Conservation (phyloP, 2,329 filamentous ascomycete genomes). For the Chaetomiaceae sp. region DNA sequence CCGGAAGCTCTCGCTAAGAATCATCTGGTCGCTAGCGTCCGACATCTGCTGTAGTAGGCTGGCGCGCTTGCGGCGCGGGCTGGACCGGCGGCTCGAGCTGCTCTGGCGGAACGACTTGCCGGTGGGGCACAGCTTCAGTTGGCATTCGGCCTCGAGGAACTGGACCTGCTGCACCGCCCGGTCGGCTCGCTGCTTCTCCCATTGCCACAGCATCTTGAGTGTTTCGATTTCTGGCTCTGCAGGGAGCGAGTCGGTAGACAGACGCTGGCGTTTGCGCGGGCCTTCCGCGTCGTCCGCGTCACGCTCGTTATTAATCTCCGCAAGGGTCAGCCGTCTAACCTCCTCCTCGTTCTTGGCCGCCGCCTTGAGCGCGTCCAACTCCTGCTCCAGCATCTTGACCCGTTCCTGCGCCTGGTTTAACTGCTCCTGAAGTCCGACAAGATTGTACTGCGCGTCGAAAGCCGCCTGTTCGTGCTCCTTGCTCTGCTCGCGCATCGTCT, state of each 20-base stretch:
- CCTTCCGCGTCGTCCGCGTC: slow-evolving; percentile 45
- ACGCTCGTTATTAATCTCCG: slow-evolving; percentile 44
- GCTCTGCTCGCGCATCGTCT: slow-evolving; percentile 57
- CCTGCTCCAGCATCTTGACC: slow-evolving; percentile 61
- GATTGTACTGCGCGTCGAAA: slow-evolving; percentile 59
- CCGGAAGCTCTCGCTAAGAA: slow-evolving; percentile 34
- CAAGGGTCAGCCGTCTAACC: slow-evolving; percentile 63
- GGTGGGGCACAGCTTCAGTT: slow-evolving; percentile 60
- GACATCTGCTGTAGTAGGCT: slow-evolving; percentile 30
- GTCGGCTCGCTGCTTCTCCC: slow-evolving; percentile 57
- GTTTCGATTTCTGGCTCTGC: slow-evolving; percentile 52
- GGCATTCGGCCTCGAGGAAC: slow-evolving; percentile 69
- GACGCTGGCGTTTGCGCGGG: slow-evolving; percentile 57
- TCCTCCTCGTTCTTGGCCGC: slow-evolving; percentile 65
- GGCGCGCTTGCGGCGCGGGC: slow-evolving; percentile 33
- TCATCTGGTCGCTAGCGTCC: slow-evolving; percentile 38
- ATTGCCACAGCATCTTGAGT: slow-evolving; percentile 45
- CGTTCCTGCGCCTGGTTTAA: slow-evolving; percentile 57
- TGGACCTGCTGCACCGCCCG: slow-evolving; percentile 67
- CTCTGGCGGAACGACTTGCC: slow-evolving; percentile 35
- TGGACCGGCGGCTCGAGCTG: slow-evolving; percentile 23
- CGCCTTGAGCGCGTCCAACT: slow-evolving; percentile 67
- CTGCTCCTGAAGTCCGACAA: slow-evolving; percentile 61
- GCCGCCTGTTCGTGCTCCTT: slow-evolving; percentile 61
- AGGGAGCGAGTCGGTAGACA: slow-evolving; percentile 28